Percentiles rank a stretch among this genome's conserved stretches.
Conservation (phyloP, 1,284 basidiomycete species). For the Gomphus bonarii region DNA sequence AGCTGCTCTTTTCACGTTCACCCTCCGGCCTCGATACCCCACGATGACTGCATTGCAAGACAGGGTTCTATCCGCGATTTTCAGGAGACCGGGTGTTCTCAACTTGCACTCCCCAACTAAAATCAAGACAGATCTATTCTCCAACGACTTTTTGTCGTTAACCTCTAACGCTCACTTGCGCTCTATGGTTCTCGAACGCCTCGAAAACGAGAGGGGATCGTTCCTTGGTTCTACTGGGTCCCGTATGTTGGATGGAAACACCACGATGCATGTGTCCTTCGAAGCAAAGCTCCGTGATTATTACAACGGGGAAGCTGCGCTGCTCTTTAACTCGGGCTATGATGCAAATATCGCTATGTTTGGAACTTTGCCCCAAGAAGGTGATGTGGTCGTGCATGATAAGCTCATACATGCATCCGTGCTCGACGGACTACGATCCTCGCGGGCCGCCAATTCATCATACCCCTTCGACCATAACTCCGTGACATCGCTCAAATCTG, state of each 20-base stretch:
- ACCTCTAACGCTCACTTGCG: conserved; percentile 47
- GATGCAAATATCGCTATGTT: conserved; percentile 94
- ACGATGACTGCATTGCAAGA: too few species aligned
- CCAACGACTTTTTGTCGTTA: conserved; percentile 93
- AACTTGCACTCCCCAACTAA: background rate
- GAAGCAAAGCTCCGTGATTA: conserved; percentile 58
- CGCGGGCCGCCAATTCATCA: conserved; percentile 37
- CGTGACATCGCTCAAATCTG: conserved; percentile 29
- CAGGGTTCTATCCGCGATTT: background rate
- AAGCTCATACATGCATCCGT: conserved; percentile 88
- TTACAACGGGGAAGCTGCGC: conserved; percentile 55
- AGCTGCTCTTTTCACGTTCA: too few species aligned
- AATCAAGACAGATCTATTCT: conserved; percentile 56
- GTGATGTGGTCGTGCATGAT: conserved; percentile 79
- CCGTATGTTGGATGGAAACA: conserved; percentile 73
- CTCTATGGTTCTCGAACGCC: conserved; percentile 41
- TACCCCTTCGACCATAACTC: conserved; percentile 70
- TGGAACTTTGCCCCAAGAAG: conserved; percentile 67
- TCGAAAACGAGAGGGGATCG: conserved; percentile 35
- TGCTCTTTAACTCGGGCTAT: conserved; percentile 95
- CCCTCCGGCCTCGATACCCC: too few species aligned
- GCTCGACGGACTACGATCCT: conserved; percentile 78
- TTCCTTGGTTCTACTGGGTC: conserved; percentile 86
- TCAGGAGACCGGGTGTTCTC: background rate
- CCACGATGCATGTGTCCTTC: conserved; percentile 52